These are phyloP conservation scores for Backusella sp. DNA, from an alignment of 192 early-diverging fungal species.

Conservation along the genomic window DNA sequence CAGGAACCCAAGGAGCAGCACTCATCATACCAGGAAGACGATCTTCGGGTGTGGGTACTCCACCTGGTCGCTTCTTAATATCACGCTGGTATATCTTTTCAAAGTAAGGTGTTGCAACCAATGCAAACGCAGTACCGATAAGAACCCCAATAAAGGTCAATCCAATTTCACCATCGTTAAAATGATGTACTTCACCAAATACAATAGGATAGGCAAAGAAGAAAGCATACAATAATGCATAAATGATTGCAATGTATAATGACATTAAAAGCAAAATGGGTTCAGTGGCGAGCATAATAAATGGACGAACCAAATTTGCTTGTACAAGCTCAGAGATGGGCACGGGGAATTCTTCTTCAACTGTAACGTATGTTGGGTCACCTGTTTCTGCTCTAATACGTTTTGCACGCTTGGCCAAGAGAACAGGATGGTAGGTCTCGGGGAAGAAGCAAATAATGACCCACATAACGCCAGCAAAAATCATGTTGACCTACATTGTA, in stretches of 20 bases:
- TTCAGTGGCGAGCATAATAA: slow-evolving; percentile 29
- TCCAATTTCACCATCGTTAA: slow-evolving; percentile 35
- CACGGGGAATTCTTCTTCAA: slow-evolving; percentile 24
- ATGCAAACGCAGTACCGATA: slow-evolving; percentile 21
- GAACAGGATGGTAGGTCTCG: slow-evolving; percentile 23
- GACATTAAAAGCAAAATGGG: slow-evolving; percentile 31
- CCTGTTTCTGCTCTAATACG: slow-evolving; percentile 19
- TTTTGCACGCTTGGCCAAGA: slow-evolving; percentile 19
- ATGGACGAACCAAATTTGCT: slow-evolving; percentile 24
- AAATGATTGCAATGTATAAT: slow-evolving; percentile 29
- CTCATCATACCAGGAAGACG: slow-evolving; percentile 31
- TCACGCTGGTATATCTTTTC: slow-evolving; percentile 17
- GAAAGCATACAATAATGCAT: slow-evolving; percentile 26
- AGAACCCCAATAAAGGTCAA: slow-evolving; percentile 31
- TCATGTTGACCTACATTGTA: slow-evolving; percentile 21
- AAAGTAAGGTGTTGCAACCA: slow-evolving; percentile 21
- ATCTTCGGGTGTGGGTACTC: slow-evolving; percentile 18
- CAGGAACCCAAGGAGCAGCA: slow-evolving; percentile 29
- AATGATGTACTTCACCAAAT: slow-evolving; percentile 22
- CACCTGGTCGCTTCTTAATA: background rate
- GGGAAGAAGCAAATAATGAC: slow-evolving; percentile 17
- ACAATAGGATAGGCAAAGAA: slow-evolving; percentile 35
- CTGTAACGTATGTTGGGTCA: slow-evolving; percentile 27
- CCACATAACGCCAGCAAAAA: slow-evolving; percentile 27
- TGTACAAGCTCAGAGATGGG: slow-evolving; percentile 18